Evolutionary conservation across 1,284 basidiomycete genomes (phyloP).

Genomic region (Cystobasidium sp.): DNA sequence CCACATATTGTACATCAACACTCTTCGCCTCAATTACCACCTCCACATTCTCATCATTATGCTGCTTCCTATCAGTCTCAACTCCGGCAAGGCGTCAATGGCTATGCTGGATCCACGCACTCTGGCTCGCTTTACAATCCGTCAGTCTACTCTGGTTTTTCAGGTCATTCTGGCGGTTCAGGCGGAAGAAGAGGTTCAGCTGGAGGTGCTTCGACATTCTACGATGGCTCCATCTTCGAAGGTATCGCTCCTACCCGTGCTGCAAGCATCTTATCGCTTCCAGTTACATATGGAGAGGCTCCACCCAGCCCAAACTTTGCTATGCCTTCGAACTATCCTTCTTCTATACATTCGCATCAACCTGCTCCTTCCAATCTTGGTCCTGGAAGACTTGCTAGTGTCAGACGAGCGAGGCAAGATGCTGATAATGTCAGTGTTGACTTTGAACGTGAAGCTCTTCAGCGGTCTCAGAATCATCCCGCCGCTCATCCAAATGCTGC

Average conservation of each 20-base stretch:
- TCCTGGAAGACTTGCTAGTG: not conserved
- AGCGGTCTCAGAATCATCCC: conserved; percentile 34
- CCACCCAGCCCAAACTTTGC: conserved; percentile 40
- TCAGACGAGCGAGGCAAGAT: conserved; percentile 14
- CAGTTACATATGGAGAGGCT: conserved; percentile 43
- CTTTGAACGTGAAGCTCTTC: conserved; percentile 41
- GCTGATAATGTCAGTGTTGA: conserved; percentile 39
- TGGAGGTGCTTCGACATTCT: conserved; percentile 49
- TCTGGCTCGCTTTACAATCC: conserved; percentile 41
- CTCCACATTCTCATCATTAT: conserved; percentile 56
- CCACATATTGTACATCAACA: conserved; percentile 17
- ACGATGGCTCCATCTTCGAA: conserved; percentile 54
- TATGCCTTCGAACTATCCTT: conserved; percentile 3
- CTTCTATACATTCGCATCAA: conserved; percentile 26
- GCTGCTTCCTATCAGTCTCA: conserved; percentile 51
- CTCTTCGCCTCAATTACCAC: conserved; percentile 20
- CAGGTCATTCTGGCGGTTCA: conserved; percentile 24
- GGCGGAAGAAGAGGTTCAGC: conserved; percentile 40
- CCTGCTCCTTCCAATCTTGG: conserved; percentile 3
- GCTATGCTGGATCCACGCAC: conserved; percentile 41
- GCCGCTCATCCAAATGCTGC: not conserved
- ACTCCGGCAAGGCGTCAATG: conserved; percentile 57
- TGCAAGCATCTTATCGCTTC: conserved; percentile 50
- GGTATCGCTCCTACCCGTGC: conserved; percentile 47
- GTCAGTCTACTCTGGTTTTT: conserved; percentile 30